A percentile compares a stretch with the other conserved stretches of the same genome.
Conservation (phyloP, 345 rosid species). For the rapeseed (Brassica napus) region DNA sequence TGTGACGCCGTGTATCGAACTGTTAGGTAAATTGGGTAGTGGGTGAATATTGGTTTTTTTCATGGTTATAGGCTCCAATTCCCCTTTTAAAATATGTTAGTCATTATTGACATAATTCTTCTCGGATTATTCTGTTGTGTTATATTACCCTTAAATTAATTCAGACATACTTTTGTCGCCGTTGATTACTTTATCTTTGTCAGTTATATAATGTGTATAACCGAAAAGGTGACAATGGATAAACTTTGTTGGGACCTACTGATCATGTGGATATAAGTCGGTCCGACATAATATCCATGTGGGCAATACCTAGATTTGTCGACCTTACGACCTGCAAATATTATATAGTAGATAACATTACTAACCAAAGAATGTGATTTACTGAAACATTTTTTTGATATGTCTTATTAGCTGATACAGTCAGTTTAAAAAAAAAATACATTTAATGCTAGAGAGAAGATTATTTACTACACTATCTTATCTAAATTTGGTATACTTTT, state of each 20-base stretch:
- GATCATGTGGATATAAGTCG: slow-evolving; percentile 34
- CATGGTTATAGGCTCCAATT: too few relatives aligned
- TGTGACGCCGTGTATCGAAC: too few relatives aligned
- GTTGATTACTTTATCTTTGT: slow-evolving; percentile 32
- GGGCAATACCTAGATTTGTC: slow-evolving; percentile 26
- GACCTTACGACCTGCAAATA: slow-evolving; percentile 3
- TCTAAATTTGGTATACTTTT: too few relatives aligned
- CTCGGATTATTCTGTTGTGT: slow-evolving; percentile 27
- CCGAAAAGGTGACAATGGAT: slow-evolving; percentile 31
- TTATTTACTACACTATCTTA: too few relatives aligned
- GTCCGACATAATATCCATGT: slow-evolving; percentile 29
- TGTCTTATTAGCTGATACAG: too few relatives aligned
- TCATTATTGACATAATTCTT: slow-evolving; percentile 22
- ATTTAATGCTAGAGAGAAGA: too few relatives aligned
- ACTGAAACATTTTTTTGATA: too few relatives aligned
- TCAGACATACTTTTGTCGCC: slow-evolving; percentile 34
- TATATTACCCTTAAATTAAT: slow-evolving; percentile 18
- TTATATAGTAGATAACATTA: slow-evolving; percentile 9
- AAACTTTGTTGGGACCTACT: slow-evolving; percentile 28
- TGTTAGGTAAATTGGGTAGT: too few relatives aligned
- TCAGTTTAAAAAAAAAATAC: too few relatives aligned
- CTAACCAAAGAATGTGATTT: background rate
- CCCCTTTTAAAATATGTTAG: slow-evolving; percentile 4
- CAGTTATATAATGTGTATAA: slow-evolving; percentile 22
- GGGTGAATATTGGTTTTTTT: too few relatives aligned